These are phyloP conservation scores for Toxicodendron radicans DNA, from an alignment of 345 rosid species.

Conservation along the genomic window DNA sequence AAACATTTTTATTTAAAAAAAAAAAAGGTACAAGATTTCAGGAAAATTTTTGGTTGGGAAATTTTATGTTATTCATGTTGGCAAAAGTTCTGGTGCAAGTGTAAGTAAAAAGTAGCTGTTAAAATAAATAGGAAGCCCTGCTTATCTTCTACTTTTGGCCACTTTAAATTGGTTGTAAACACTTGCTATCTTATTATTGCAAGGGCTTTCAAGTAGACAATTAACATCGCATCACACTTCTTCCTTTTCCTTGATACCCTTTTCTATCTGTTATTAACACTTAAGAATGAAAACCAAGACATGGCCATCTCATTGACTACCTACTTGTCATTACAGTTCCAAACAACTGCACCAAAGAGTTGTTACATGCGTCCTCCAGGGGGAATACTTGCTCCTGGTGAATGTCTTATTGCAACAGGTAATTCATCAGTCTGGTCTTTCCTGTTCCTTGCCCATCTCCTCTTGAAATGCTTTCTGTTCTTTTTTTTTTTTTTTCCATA, in stretches of 20 bases:
- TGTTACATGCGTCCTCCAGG: conserved; percentile 87
- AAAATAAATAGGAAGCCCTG: not conserved
- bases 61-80: not conserved
- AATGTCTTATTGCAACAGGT: conserved; percentile 70
- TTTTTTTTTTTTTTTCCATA: conserved; percentile 1
- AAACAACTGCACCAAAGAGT: conserved; percentile 82
- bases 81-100: not conserved
- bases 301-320: conserved; percentile 2
- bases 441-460: not conserved
- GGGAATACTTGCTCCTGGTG: conserved; percentile 68
- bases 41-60: not conserved
- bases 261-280: not conserved
- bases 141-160: not conserved
- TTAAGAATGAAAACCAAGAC: not conserved
- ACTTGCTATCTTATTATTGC: not conserved
- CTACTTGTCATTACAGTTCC: conserved; percentile 45
- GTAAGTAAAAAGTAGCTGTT: not conserved
- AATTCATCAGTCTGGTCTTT: conserved; percentile 11
- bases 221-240: not conserved
- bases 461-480: conserved; percentile 4
- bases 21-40: not conserved
- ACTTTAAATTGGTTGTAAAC: not conserved
- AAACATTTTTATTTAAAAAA: not conserved
- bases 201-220: not conserved
- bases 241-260: not conserved